phyloP scores from a whole-genome alignment of 768 basidiomycete species.

The Leccinum variicolor region DNA sequence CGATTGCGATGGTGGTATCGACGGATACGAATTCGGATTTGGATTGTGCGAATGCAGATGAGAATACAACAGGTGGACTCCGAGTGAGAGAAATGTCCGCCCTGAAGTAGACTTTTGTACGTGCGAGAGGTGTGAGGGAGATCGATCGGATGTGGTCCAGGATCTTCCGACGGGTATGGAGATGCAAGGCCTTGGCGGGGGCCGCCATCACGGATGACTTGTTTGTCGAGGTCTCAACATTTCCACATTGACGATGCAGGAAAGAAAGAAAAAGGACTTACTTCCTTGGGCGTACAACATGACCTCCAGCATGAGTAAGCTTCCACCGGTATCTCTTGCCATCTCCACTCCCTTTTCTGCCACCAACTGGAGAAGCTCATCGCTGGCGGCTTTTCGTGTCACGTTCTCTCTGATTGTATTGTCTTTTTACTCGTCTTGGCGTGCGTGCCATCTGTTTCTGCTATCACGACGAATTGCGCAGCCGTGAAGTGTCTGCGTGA shows the following conservation, averaged over 20 bases:
- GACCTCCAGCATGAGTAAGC: slow-evolving; percentile 73
- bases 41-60: slow-evolving; percentile 51
- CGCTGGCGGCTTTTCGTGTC: slow-evolving; percentile 62
- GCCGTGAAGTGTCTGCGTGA: slow-evolving; percentile 87
- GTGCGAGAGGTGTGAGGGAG: slow-evolving; percentile 77
- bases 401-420: slow-evolving; percentile 53
- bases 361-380: slow-evolving; percentile 63
- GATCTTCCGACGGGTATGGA: slow-evolving; percentile 54
- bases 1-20: slow-evolving; percentile 52
- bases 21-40: slow-evolving; percentile 58
- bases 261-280: not conserved
- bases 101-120: slow-evolving; percentile 87
- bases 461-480: slow-evolving; percentile 62
- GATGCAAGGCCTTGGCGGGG: slow-evolving; percentile 58
- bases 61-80: slow-evolving; percentile 50
- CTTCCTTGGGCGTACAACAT: slow-evolving; percentile 39
- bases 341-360: slow-evolving; percentile 56
- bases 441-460: slow-evolving; percentile 68
- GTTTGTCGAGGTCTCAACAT: no score
- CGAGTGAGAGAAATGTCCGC: slow-evolving; percentile 78
- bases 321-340: slow-evolving; percentile 74
- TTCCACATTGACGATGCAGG: not conserved
- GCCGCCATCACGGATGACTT: slow-evolving; percentile 43
- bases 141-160: slow-evolving; percentile 65
- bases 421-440: slow-evolving; percentile 80